Percentiles rank a stretch among this genome's conserved stretches.
Conservation (phyloP, 305 asterid genomes). For the Petunia hybrid region DNA sequence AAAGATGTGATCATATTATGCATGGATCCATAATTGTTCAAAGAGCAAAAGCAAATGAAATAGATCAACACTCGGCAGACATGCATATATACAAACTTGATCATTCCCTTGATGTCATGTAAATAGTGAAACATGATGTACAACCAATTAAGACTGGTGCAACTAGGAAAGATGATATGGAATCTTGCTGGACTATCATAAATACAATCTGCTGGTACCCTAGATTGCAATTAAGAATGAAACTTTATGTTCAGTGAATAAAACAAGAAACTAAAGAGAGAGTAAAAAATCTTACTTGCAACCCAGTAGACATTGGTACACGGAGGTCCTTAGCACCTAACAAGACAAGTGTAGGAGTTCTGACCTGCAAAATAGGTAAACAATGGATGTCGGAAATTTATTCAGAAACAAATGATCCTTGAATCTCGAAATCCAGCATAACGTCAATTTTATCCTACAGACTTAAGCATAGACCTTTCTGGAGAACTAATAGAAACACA, state of each 20-base stretch:
- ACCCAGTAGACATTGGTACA: constrained; percentile 67
- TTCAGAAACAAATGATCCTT: neutral
- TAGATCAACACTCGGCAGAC: neutral
- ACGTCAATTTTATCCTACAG: neutral
- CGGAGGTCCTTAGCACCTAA: constrained; percentile 76
- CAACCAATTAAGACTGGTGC: neutral
- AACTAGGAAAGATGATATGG: neutral
- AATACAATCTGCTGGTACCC: neutral
- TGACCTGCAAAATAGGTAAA: constrained; percentile 51
- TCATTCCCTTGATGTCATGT: neutral
- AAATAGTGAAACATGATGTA: neutral
- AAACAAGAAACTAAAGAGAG: constrained; percentile 4
- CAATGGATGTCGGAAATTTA: neutral
- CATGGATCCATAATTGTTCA: constrained; percentile 1
- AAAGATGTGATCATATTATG: neutral
- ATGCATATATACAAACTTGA: neutral
- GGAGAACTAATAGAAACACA: neutral
- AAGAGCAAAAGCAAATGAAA: constrained; percentile 15
- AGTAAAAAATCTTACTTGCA: constrained; percentile 55
- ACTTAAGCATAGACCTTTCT: neutral
- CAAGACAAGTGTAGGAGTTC: constrained; percentile 66
- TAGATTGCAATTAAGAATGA: neutral
- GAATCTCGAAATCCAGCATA: constrained; percentile 10
- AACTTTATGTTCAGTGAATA: neutral
- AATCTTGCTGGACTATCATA: neutral